Evolutionary conservation across 2,329 filamentous ascomycete genomes (phyloP).

Genomic region (Amauroascus verrucosus): DNA sequence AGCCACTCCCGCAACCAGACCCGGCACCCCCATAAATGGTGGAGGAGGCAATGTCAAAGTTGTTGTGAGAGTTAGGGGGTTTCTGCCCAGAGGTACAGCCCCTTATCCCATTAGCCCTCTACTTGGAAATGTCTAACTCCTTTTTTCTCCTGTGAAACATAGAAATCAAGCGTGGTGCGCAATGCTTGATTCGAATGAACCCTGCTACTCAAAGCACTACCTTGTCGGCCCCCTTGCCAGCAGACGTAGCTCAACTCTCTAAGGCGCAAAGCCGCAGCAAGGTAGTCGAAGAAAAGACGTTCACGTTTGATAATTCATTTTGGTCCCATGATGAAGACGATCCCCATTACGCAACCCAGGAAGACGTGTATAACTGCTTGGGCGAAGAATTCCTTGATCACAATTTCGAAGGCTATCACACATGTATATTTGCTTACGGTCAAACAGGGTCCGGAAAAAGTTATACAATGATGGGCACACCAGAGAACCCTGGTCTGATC

Average conservation of each 20-base stretch:
- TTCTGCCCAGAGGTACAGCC: constrained; percentile 66
- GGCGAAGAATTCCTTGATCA: constrained; percentile 97
- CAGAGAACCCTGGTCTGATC: constrained; percentile 80
- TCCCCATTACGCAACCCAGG: constrained; percentile 79
- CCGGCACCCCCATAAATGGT: constrained; percentile 27
- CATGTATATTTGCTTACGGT: constrained; percentile 96
- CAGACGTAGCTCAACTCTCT: constrained; percentile 17
- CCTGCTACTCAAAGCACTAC: constrained; percentile 76
- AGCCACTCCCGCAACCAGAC: constrained; percentile 38
- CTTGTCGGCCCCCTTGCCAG: constrained; percentile 52
- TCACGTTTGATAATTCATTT: constrained; percentile 96
- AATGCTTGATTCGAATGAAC: constrained; percentile 88
- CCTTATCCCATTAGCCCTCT: constrained; percentile 1
- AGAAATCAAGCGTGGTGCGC: constrained; percentile 72
- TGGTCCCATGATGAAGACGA: constrained; percentile 81
- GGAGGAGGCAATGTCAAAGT: constrained; percentile 69
- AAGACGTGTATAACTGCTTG: constrained; percentile 85
- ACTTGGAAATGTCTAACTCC: neutral
- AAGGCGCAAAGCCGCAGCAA: constrained; percentile 57
- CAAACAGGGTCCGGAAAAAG: constrained; percentile 97
- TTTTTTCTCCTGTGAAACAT: constrained; percentile 18
- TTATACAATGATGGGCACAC: constrained; percentile 92
- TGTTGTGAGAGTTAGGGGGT: constrained; percentile 69
- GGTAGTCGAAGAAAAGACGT: constrained; percentile 73
- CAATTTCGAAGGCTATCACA: constrained; percentile 99